Conservation (phyloP, 108 stramenopile species). For the Discostella stelligeroides region DNA sequence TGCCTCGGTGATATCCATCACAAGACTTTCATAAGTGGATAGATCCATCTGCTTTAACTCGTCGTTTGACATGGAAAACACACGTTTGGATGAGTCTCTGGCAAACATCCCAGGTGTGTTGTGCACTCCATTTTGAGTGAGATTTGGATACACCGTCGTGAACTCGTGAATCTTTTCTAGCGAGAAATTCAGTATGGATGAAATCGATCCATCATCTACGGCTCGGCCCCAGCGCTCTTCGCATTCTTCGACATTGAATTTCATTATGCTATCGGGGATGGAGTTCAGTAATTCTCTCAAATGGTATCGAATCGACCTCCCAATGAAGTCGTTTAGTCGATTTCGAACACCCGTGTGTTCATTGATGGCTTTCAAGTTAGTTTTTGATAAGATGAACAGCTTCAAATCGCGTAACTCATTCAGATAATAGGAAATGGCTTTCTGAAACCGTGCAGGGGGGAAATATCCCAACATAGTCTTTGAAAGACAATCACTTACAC, state of each 20-base stretch:
- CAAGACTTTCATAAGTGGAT: slow-evolving; percentile 33
- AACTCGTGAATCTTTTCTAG: slow-evolving; percentile 47
- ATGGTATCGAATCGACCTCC: slow-evolving; percentile 57
- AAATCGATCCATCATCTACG: slow-evolving; percentile 57
- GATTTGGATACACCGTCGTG: neutral
- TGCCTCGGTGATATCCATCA: slow-evolving; percentile 48
- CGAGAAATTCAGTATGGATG: slow-evolving; percentile 52
- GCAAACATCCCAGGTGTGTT: slow-evolving; percentile 33
- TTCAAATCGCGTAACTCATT: slow-evolving; percentile 39
- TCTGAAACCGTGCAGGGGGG: slow-evolving; percentile 34
- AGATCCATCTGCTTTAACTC: slow-evolving; percentile 22
- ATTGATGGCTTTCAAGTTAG: neutral
- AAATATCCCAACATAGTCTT: slow-evolving; percentile 44
- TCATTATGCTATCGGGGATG: slow-evolving; percentile 25
- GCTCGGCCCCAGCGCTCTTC: slow-evolving; percentile 45
- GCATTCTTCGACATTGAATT: slow-evolving; percentile 32
- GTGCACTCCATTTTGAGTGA: slow-evolving; percentile 21
- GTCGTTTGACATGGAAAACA: slow-evolving; percentile 12
- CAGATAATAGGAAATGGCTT: slow-evolving; percentile 32
- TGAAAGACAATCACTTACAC: slow-evolving; percentile 27
- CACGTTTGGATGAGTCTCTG: slow-evolving; percentile 28
- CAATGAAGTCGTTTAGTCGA: slow-evolving; percentile 54
- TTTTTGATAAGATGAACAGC: slow-evolving; percentile 7
- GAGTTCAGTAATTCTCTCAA: slow-evolving; percentile 51
- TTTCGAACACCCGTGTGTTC: slow-evolving; percentile 37